Conservation (phyloP, 805 yeast species). For the Saturnispora kantuleensis region DNA sequence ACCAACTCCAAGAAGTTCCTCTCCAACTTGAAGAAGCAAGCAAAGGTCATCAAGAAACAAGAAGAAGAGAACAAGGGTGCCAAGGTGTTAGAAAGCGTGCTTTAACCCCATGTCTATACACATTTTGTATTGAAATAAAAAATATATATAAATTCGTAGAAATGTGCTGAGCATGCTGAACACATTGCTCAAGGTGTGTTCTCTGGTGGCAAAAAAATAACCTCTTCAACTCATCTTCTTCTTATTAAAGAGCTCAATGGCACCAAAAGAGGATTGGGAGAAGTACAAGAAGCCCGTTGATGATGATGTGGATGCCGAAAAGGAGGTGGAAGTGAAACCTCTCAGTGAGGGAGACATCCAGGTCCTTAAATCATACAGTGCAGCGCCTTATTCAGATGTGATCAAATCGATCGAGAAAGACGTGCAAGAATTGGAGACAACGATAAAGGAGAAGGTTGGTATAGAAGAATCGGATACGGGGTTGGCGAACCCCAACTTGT, state of each 20-base stretch:
- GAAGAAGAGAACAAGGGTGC: constrained; percentile 54
- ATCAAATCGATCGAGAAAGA: constrained; percentile 82
- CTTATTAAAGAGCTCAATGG: constrained; percentile 40
- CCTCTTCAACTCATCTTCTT: neutral
- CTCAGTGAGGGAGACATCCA: constrained; percentile 95
- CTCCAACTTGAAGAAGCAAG: constrained; percentile 42
- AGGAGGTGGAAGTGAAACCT: constrained; percentile 72
- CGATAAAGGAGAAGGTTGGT: constrained; percentile 92
- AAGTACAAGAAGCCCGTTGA: constrained; percentile 86
- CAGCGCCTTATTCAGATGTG: constrained; percentile 85
- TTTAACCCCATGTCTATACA: neutral
- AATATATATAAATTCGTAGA: neutral
- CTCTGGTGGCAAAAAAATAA: constrained; percentile 6
- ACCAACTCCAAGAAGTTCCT: constrained; percentile 36
- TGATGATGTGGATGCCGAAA: constrained; percentile 35
- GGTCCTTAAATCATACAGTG: constrained; percentile 92
- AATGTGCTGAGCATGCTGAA: neutral
- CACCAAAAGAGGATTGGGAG: constrained; percentile 98
- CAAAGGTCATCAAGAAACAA: constrained; percentile 34
- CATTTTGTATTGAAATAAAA: neutral
- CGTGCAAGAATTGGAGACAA: constrained; percentile 69
- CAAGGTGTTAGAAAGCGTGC: constrained; percentile 35
- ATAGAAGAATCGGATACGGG: constrained; percentile 95
- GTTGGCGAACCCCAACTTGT: constrained; percentile 88
- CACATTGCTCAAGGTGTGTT: neutral